Evolutionary conservation across 768 basidiomycete genomes (phyloP).

Genomic region (Lactifluus hygrophoroides): DNA sequence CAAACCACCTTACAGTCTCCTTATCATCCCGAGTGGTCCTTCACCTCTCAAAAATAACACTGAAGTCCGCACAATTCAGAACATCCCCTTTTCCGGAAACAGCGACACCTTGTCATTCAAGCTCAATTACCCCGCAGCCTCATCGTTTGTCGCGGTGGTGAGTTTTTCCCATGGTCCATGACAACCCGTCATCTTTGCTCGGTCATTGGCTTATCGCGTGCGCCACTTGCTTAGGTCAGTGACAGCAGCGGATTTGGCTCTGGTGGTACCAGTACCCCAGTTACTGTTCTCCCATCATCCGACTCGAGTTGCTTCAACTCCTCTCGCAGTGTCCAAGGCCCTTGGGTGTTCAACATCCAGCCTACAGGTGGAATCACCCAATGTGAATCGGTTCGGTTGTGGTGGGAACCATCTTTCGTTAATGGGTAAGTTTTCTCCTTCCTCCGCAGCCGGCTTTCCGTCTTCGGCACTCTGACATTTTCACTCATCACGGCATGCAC

Average conservation of each 20-base stretch:
- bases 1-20: constrained; percentile 54
- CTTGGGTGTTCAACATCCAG: constrained; percentile 52
- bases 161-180: constrained; percentile 29
- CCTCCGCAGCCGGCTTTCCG: background rate
- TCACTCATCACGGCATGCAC: background rate
- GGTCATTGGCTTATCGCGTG: background rate
- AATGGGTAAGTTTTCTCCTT: constrained; percentile 38
- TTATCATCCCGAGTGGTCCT: constrained; percentile 61
- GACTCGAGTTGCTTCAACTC: constrained; percentile 56
- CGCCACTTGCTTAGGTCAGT: constrained; percentile 37
- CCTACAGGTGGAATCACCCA: constrained; percentile 60
- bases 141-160: constrained; percentile 72
- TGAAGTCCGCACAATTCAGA: constrained; percentile 56
- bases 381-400: constrained; percentile 53
- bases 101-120: constrained; percentile 40
- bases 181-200: background rate
- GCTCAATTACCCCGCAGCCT: constrained; percentile 55
- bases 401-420: constrained; percentile 48
- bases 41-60: constrained; percentile 50
- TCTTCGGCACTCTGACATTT: background rate
- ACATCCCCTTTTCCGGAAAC: constrained; percentile 41
- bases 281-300: constrained; percentile 41
- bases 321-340: constrained; percentile 37
- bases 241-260: constrained; percentile 55
- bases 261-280: constrained; percentile 67